Evolutionary conservation across 2,329 filamentous ascomycete species (phyloP), one percentile per base, ranked within the genome.

Genomic region (Aspergillus sp.): DNA sequence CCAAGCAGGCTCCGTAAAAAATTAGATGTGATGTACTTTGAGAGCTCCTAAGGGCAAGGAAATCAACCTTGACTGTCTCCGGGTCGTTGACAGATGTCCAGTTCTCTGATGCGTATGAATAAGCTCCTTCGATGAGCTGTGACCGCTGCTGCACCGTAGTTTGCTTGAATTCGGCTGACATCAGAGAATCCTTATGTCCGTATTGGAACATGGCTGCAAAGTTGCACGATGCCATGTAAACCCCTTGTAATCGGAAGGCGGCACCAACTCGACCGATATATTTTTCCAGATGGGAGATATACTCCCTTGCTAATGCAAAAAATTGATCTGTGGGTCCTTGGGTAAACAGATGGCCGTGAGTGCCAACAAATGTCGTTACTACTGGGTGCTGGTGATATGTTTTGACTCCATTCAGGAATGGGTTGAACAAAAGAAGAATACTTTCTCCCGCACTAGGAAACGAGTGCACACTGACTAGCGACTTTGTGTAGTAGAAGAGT

Each of bases 401-500:
- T 43, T 65, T 56, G 36, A 62, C 54, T 5, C 65, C 63, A 32
- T 70, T 63, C 33, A 79, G 59, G 27, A 75, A 66, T 0, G 77
- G 76, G 39, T 71, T 72, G 52, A 82, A 75, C 2, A 82, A 59
- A 1, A 77, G 76, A 34, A 73, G 60, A 36, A 83, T 74, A 11
- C 76, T 79, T 30, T 81, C 77, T 10, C 71, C 67, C 11, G 81
- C 75, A 56, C 75, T 78, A 2, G 65, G 61, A 54, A 82, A 84
- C 0, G 77, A 73, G 31, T 74, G 68, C 3, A 77, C 66, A 51
- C 72, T 77, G 26, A 75, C 73, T 33, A 84, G 62, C 2, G 79
- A 77, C 47, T 78, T 79, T 3, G 71, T 71, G 51, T 83, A 84
- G 47, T 77, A 76, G 53, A 78, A 82, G 2, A 82, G 60, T 54